Conservation (phyloP, 306 rosid genomes). For the Quercus parvula region DNA sequence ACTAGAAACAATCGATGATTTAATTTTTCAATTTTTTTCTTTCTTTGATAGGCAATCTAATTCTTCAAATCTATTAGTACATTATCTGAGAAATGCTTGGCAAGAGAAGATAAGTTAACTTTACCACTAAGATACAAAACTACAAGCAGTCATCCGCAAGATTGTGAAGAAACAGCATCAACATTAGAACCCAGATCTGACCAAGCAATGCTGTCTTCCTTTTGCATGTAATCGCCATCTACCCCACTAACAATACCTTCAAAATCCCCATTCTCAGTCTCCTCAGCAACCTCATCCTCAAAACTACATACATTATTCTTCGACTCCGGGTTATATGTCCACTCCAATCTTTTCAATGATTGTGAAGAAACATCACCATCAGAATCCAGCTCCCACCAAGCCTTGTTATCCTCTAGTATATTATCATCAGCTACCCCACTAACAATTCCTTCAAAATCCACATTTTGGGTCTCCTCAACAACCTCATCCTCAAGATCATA, state of each 20-base stretch:
- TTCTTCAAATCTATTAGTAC: neutral
- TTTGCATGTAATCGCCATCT: neutral
- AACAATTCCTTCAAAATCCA: conserved; percentile 23
- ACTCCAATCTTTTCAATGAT: conserved; percentile 38
- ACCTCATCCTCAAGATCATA: too few relatives aligned
- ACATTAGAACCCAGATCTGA: conserved; percentile 30
- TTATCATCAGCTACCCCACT: conserved; percentile 32
- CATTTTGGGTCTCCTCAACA: conserved; percentile 14
- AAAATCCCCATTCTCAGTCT: conserved; percentile 7
- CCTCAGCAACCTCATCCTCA: neutral
- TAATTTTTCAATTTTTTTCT: too few relatives aligned
- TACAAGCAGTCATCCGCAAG: neutral
- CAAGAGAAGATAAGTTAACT: neutral
- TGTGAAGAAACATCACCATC: conserved; percentile 19
- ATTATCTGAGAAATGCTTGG: neutral
- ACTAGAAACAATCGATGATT: neutral
- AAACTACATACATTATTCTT: neutral
- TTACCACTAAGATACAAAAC: neutral
- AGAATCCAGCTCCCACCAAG: conserved; percentile 75
- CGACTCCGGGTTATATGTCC: conserved; percentile 27
- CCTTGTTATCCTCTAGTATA: conserved; percentile 27
- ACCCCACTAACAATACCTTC: neutral
- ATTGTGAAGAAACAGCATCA: neutral
- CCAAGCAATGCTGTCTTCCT: conserved; percentile 23
- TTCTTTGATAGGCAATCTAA: neutral